These are phyloP conservation scores for Moniliophthora roreri DNA, from an alignment of 1,284 basidiomycete genomes.

Conservation along the genomic window DNA sequence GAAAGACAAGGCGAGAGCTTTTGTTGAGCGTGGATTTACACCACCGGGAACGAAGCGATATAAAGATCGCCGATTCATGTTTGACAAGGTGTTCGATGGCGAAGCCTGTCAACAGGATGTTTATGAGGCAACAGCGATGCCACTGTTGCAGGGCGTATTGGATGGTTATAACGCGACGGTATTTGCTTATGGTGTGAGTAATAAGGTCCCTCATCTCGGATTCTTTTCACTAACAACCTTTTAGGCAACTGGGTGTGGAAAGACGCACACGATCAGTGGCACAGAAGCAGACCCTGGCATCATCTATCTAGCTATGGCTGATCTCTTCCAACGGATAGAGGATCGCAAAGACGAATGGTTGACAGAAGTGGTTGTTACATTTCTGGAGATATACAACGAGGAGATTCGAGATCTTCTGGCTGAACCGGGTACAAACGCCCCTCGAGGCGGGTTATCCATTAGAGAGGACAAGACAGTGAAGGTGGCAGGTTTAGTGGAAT, in stretches of 20 bases:
- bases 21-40: constrained; percentile 77
- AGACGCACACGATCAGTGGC: constrained; percentile 97
- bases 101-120: constrained; percentile 82
- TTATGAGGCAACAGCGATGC: constrained; percentile 82
- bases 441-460: constrained; percentile 85
- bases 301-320: constrained; percentile 95
- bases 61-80: constrained; percentile 94
- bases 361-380: constrained; percentile 86
- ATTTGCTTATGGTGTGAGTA: constrained; percentile 93
- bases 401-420: constrained; percentile 93
- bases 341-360: constrained; percentile 81
- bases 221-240: constrained; percentile 15
- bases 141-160: constrained; percentile 79
- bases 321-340: constrained; percentile 88
- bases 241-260: constrained; percentile 96
- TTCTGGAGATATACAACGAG: constrained; percentile 98
- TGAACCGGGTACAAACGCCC: constrained; percentile 63
- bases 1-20: constrained; percentile 71
- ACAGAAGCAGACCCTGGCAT: constrained; percentile 85
- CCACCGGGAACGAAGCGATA: constrained; percentile 86
- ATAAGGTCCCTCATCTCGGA: constrained; percentile 3
- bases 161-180: constrained; percentile 97
- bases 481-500: constrained; percentile 81
- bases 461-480: constrained; percentile 93
- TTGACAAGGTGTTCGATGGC: constrained; percentile 87